Percentiles rank a stretch among this genome's conserved stretches.
These are phyloP conservation scores for Trichoderma reesei DNA, from an alignment of 495 filamentous ascomycete genomes.

Conservation along the genomic window DNA sequence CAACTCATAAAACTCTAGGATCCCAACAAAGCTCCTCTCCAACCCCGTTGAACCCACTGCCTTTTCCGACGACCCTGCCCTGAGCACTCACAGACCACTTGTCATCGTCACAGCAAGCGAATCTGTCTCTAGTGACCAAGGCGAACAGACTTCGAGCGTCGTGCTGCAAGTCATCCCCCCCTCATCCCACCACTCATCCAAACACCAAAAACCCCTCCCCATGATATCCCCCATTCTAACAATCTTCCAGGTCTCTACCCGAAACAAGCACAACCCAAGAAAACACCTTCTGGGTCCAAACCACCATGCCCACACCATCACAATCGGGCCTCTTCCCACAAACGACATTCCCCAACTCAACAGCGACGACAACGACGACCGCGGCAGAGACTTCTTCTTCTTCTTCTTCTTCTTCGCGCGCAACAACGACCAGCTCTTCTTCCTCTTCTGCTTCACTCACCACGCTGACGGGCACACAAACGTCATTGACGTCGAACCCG, in stretches of 20 bases:
- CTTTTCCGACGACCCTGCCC: background rate
- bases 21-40: background rate
- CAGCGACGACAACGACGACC: background rate
- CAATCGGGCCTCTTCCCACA: no score
- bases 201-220: no score
- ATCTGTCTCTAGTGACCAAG: background rate
- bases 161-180: background rate
- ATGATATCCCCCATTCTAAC: no score
- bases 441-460: no score
- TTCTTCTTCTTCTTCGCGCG: no score
- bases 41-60: background rate
- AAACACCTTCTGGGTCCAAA: no score
- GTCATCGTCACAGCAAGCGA: background rate
- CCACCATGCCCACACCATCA: background rate
- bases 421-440: background rate
- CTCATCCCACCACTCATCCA: no score
- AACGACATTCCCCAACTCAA: background rate
- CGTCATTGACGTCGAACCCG: background rate
- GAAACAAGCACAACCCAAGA: no score
- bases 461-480: background rate
- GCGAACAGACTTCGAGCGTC: background rate
- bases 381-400: background rate
- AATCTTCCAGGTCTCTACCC: no score
- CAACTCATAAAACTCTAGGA: no score
- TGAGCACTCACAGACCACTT: background rate